Percentiles rank a stretch among this genome's conserved stretches.
These are phyloP conservation scores for Suaeda aralocaspica DNA, from an alignment of 148 eudicot genomes.

Conservation along the genomic window DNA sequence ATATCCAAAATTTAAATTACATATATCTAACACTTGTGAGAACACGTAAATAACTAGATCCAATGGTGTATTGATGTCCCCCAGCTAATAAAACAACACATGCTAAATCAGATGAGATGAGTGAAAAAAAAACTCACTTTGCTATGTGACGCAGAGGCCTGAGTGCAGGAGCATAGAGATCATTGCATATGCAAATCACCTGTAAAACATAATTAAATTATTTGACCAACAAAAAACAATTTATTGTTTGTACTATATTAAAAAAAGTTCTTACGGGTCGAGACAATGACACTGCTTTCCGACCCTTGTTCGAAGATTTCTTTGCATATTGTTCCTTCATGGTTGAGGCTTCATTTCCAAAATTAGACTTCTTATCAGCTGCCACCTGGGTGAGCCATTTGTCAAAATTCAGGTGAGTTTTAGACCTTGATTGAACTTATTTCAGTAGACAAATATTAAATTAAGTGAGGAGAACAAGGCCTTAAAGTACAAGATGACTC, in stretches of 20 bases:
- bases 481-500: no score
- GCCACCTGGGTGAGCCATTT: constrained; percentile 45
- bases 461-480: no score
- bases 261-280: constrained; percentile 72
- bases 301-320: constrained; percentile 52
- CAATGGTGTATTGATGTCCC: no score
- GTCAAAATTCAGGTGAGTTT: no score
- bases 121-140: constrained; percentile 51
- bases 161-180: constrained; percentile 89
- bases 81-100: no score
- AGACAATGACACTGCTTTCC: constrained; percentile 51
- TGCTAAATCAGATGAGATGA: not conserved
- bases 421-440: no score
- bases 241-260: constrained; percentile 12
- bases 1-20: no score
- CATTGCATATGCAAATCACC: constrained; percentile 99
- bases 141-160: constrained; percentile 94
- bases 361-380: constrained; percentile 52
- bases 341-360: constrained; percentile 48
- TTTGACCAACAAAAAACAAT: constrained; percentile 1
- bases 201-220: constrained; percentile 30
- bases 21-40: no score
- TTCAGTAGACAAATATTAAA: no score
- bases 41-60: no score
- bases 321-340: constrained; percentile 44